Evolutionary conservation across 2,329 filamentous ascomycete species (phyloP), one percentile per base, ranked within the genome.

Genomic region (Trichoderma semiorbis): DNA sequence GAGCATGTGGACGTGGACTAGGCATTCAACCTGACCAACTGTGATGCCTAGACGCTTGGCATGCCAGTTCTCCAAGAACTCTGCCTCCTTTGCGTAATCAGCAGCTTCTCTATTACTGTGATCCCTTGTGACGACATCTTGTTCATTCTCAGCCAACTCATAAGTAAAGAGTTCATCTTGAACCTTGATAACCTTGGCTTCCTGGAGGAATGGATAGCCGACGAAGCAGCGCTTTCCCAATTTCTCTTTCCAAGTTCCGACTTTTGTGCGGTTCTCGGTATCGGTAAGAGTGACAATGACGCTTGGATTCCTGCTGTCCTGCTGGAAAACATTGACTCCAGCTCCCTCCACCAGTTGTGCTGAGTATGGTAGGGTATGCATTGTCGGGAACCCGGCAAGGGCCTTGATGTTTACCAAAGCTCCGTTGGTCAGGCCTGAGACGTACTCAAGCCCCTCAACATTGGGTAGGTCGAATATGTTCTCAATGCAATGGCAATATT

Each of bases 131-230:
- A 92, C 81, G 39, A 95, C 85, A 62, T 92, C 89, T 53, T 85
- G 85, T 72, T 89, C 89, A 73, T 90, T 87, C 39, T 90, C 85
- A 1, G 91, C 87, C 43, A 96, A 84, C 21, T 90, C 86, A 78
- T 98, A 99, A 77, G 93, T 92, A 79, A 98, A 98, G 32, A 98
- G 85, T 80, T 98, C 95, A 79, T 99, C 96, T 1, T 94, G 95
- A 1, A 98, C 93, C 70, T 91, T 91, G 66, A 93, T 87, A 34
- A 99, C 91, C 83, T 95, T 95, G 68, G 93, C 96, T 83, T 99
- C 97, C 77, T 97, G 93, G 74, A 99, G 83, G 83, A 98, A 99
- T 1, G 96, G 96, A 78, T 97, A 99, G 47, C 95, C 95, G 73
- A 98, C 93, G 79, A 94, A 94, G 72, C 97, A 95, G 73, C 91